Base-by-base conservation (phyloP, 148 eudicot genomes). In the Rhododendron mucronatum region DNA sequence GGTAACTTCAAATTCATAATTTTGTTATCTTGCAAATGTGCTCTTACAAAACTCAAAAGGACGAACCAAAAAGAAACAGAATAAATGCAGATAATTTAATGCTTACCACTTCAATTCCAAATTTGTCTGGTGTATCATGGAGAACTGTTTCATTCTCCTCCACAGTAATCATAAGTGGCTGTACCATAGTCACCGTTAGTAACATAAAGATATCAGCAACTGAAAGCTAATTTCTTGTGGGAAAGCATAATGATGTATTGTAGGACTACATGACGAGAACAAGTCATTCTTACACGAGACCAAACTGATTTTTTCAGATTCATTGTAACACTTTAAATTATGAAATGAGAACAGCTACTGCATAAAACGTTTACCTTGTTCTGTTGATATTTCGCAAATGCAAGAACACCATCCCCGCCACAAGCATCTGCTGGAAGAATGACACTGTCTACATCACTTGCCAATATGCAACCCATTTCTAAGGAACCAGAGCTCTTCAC, bases 121-220 rank as follows among this genome's bases (percentile, higher is more conserved):
- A 80, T 87, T 86, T 92, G 81, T 93, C 98, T 79, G 98, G 97
- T 41, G 99, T 94, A 88, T 96, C 96, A 74, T 83, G 80, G 35
- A 96, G 97, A 84, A 96, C 96, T 79, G 99, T 96, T 84, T 91
- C 91, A 87, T 96, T 96, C 89, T 96, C 98, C 91, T 93, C 95
- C 89, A 96, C 99, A 23, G 94, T 90, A 85, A 96, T 86, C 28
- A 96, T 91, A 80, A 96, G 95, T 7, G 99, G 97, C 98, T 96
- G 95, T 48, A 91, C 11, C 71, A 77, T 87, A 82, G 85, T 65
- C 74, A 78, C 33, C 28, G 69, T 84, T 41, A 84, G 75, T 67
- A 50, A 80, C 51, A 45, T 50, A 61, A 86, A 75, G 67, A 69
- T 48, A 53, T 4, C 16, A 65, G 18, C 37, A 51, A 53, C 44